phyloP scores from a whole-genome alignment of 495 filamentous ascomycete genomes.

The Neurospora intermedia region DNA sequence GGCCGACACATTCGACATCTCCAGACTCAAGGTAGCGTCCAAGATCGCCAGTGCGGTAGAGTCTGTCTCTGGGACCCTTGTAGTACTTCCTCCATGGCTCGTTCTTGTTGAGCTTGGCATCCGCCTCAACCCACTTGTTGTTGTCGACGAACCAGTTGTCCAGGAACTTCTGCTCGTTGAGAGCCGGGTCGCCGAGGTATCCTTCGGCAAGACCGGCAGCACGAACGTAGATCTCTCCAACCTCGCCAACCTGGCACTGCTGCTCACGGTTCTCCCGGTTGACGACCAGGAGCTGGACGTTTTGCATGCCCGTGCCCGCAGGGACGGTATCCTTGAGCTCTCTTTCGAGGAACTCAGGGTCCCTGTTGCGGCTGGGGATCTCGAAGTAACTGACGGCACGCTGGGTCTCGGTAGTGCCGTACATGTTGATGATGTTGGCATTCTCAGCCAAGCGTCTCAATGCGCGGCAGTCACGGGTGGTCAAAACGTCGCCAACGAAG shows the following conservation, averaged over 20 bases:
- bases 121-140: slow-evolving; percentile 56
- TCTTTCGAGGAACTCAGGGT: slow-evolving; percentile 57
- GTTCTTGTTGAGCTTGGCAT: slow-evolving; percentile 41
- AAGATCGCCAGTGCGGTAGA: slow-evolving; percentile 79
- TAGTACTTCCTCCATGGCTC: slow-evolving; percentile 73
- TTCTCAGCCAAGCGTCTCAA: slow-evolving; percentile 72
- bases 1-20: slow-evolving; percentile 62
- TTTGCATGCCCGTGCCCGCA: slow-evolving; percentile 79
- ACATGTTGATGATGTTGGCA: slow-evolving; percentile 78
- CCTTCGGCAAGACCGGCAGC: slow-evolving; percentile 85
- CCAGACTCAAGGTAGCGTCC: slow-evolving; percentile 66
- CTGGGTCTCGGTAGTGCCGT: slow-evolving; percentile 85
- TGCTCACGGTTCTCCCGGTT: slow-evolving; percentile 62
- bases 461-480: slow-evolving; percentile 73
- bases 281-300: slow-evolving; percentile 88
- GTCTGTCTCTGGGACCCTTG: slow-evolving; percentile 71
- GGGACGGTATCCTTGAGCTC: slow-evolving; percentile 69
- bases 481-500: slow-evolving; percentile 90
- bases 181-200: slow-evolving; percentile 59
- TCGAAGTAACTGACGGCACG: slow-evolving; percentile 81
- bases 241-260: slow-evolving; percentile 70
- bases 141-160: slow-evolving; percentile 82
- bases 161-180: slow-evolving; percentile 75
- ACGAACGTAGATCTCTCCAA: slow-evolving; percentile 80
- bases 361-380: slow-evolving; percentile 56